Conservation (phyloP, 2,329 filamentous ascomycete genomes). For the Aspergillus luchuensis region DNA sequence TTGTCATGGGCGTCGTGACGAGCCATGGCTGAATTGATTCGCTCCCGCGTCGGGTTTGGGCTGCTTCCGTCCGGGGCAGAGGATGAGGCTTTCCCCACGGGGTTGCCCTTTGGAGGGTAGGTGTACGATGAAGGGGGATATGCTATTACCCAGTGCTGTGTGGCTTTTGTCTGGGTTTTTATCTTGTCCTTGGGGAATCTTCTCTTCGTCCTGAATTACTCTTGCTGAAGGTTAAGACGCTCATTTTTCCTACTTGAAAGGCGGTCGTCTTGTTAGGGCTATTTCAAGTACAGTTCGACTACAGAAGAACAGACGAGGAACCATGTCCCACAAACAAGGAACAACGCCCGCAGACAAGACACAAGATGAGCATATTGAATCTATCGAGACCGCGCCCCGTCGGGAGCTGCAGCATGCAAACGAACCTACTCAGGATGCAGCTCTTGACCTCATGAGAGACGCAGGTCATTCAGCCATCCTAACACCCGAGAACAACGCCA, state of each 20-base stretch:
- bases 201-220: neutral
- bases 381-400: conserved; percentile 19
- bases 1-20: neutral
- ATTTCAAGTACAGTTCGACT: neutral
- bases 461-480: conserved; percentile 51
- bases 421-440: conserved; percentile 46
- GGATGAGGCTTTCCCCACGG: conserved; percentile 31
- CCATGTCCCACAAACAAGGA: conserved; percentile 25
- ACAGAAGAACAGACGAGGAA: conserved; percentile 11
- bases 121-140: neutral
- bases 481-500: conserved; percentile 55
- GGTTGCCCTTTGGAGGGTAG: conserved; percentile 13
- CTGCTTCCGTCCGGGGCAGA: conserved; percentile 18
- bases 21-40: neutral
- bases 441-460: conserved; percentile 52
- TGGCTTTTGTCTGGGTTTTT: neutral
- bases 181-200: neutral
- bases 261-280: neutral
- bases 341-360: conserved; percentile 17
- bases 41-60: conserved; percentile 16
- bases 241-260: neutral
- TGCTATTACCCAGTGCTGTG: neutral
- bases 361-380: conserved; percentile 33
- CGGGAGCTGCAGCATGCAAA: neutral
- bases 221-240: neutral